Evolutionary conservation across 169 alveolate genomes (phyloP), one percentile per base, ranked within the genome.

Genomic region (Plasmodium billcollinsi): DNA sequence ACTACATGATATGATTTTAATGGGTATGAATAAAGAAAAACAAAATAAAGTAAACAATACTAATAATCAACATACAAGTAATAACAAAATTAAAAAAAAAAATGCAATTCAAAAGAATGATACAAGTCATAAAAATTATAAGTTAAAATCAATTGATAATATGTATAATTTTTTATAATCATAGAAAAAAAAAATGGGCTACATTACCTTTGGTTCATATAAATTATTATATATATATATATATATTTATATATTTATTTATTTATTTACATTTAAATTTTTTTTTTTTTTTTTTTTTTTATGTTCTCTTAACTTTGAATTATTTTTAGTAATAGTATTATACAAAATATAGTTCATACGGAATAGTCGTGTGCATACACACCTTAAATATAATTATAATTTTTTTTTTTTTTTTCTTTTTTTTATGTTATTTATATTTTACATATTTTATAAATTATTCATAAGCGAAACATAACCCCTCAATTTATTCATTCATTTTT

Each of bases 91-190:
- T 45, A 39, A 52, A 61, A 58, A 21, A 74, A 52, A 58, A n/a
- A 72, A 45, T 9, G 29, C 15, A 26, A 29, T 39, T 65, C 56
- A 65, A 24, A 65, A 65, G 39, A 65, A 26, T 65, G 24, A 14
- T 43, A 43, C 59, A 65, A 63, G 45, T 14, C 20, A 26, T 9
- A 50, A 73, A 54, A 73, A 26, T 26, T 15, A 15, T 1, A 73
- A 73, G 52, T 49, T 80, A n/a, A 66, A 80, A 49, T 24, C 80
- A 49, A 56, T 80, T 43, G 90, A 80, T 11, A 47, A 69, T 54
- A 52, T 80, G 83, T 80, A 80, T 65, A 65, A 56, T n/a, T 78
- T 33, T 78, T 66, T 78, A 73, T 78, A 76, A 78, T 14, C 47
- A n/a, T n/a, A 11, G 7, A 59, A 39, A 29, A 29, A 29, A 29